These are phyloP conservation scores for Plantago coronopus DNA, from an alignment of 305 asterid species.

Conservation along the genomic window DNA sequence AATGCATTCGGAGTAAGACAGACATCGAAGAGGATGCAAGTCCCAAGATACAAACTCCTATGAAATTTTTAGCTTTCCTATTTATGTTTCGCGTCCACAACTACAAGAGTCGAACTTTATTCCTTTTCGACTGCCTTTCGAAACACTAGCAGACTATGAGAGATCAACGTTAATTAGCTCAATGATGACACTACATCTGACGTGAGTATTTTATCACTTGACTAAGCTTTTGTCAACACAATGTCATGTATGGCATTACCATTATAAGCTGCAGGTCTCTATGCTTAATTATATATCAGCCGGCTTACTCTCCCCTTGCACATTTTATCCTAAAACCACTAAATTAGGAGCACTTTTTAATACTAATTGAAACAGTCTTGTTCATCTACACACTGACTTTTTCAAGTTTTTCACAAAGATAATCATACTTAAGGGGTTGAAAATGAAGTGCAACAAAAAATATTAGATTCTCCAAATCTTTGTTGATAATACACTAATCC, in stretches of 20 bases:
- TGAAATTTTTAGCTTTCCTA: too few relatives aligned
- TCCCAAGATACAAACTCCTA: too few relatives aligned
- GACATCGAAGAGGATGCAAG: too few relatives aligned
- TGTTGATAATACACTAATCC: conserved; percentile 28
- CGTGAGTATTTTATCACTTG: too few relatives aligned
- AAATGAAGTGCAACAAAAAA: conserved; percentile 4
- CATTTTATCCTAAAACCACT: conserved; percentile 6
- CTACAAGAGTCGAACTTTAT: too few relatives aligned
- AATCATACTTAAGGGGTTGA: background rate
- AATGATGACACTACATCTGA: too few relatives aligned
- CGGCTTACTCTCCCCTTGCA: conserved; percentile 4
- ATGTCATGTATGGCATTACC: conserved; percentile 4
- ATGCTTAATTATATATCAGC: background rate
- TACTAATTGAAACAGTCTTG: background rate
- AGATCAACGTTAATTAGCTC: too few relatives aligned
- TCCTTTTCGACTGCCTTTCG: too few relatives aligned
- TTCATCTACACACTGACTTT: conserved; percentile 1
- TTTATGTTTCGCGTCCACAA: too few relatives aligned
- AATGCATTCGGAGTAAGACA: too few relatives aligned
- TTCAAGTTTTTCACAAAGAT: conserved; percentile 16
- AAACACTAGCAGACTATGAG: too few relatives aligned
- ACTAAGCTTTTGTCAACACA: background rate
- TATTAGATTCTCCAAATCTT: conserved; percentile 29
- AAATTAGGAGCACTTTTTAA: background rate
- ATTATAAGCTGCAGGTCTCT: background rate